phyloP scores from a whole-genome alignment of 2,329 filamentous ascomycete genomes.

The Helminthosporium solani region DNA sequence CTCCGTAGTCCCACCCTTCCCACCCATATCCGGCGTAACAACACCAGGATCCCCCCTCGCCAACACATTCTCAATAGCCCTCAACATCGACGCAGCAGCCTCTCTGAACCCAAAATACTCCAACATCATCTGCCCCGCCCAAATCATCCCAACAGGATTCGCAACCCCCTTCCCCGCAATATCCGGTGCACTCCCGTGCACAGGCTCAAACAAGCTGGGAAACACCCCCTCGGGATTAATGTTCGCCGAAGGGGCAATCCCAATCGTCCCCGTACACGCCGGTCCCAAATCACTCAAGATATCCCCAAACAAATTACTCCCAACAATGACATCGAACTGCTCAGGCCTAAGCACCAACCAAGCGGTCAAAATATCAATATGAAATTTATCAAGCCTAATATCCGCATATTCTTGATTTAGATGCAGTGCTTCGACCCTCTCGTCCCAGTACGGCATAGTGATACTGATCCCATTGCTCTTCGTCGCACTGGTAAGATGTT shows the following conservation, averaged over 20 bases:
- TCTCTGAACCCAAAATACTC: conserved; percentile 8
- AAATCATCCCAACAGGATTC: conserved; percentile 13
- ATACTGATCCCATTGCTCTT: conserved; percentile 11
- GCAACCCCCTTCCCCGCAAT: conserved; percentile 16
- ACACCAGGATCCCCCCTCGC: neutral
- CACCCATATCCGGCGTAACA: conserved; percentile 9
- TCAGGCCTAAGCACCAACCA: conserved; percentile 4
- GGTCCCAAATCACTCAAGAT: conserved; percentile 11
- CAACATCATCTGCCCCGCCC: conserved; percentile 8
- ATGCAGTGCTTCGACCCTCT: conserved; percentile 1
- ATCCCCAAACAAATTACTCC: conserved; percentile 12
- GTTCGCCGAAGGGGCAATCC: conserved; percentile 11
- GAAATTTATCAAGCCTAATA: conserved; percentile 7
- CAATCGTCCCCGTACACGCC: conserved; percentile 10
- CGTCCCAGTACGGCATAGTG: conserved; percentile 9
- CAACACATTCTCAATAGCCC: conserved; percentile 10
- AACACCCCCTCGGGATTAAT: conserved; percentile 7
- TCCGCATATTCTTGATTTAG: conserved; percentile 2
- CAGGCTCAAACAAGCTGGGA: conserved; percentile 11
- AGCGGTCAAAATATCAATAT: conserved; percentile 10
- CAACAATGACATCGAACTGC: conserved; percentile 11
- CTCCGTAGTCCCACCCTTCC: conserved; percentile 4
- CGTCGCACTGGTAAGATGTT: conserved; percentile 9
- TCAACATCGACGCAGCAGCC: conserved; percentile 2
- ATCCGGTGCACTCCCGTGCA: conserved; percentile 15